Base-by-base conservation (phyloP, 441 rosid species). In the Syzygium malaccense region DNA sequence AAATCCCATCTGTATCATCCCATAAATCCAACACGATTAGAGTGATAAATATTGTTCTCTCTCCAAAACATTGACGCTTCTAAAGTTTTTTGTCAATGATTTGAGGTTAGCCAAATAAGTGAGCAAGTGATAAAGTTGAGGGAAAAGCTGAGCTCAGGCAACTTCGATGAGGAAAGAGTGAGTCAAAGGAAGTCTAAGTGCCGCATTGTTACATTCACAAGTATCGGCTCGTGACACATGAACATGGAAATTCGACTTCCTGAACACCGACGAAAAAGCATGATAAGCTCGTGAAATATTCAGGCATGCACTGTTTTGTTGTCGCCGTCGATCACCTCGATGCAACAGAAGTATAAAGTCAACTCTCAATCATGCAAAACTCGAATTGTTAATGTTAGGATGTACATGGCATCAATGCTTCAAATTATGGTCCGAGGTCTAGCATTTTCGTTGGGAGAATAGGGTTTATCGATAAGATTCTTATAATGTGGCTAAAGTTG, bases 171-270 rank as follows among this genome's bases (percentile, higher is more conserved):
- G 28, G 4, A 66, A 66, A 3, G 45, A 18, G 19, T 8, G 71
- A 14, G 71, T 14, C 33, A 14, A 66, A 32, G 0, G 45, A 33
- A 8, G 28, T 32, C 12, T 11, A 75, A 75, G n/a, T 20, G 25
- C 1, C 28, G 0, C 48, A 71, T 9, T 13, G 15, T 41, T 3
- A 17, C 5, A 20, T 23, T 75, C 15, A 0, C 28, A 23, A 60
- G 17, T 28, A 17, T 28, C 7, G 32, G 7, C 66, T 11, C 9
- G 1, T 2, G 28, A 1, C 49, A 37, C 49, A 33, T 37, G 8
- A 37, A 71, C 5, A 2, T 23, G 28, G 28, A 11, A 9, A 20
- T 71, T 13, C 49, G 1, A 37, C 14, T 37, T 5, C 1, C n/a
- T 8, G 12, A 71, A 71, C 14, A 3, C 80, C 15, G 20, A 20